A percentile compares a stretch with the other conserved stretches of the same genome.
phyloP scores from a whole-genome alignment of 2,329 filamentous ascomycete genomes.

The Colletotrichum siamense region DNA sequence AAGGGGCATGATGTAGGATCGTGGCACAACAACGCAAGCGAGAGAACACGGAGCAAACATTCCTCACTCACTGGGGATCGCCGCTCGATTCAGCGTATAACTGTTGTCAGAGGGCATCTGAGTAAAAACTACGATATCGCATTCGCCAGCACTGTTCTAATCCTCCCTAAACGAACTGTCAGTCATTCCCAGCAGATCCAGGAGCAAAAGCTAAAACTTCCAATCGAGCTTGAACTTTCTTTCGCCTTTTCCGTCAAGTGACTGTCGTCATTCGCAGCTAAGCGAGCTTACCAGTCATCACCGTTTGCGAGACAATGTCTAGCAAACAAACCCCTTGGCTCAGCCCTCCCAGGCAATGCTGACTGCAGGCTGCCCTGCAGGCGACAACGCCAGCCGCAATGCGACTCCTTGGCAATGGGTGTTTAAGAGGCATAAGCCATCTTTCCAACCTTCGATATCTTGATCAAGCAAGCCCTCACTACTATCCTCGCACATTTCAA shows the following conservation, averaged over 20 bases:
- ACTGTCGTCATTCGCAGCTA: not conserved
- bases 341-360: not conserved
- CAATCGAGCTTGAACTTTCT: not conserved
- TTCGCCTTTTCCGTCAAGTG: not conserved
- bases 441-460: rapidly evolving
- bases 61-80: not conserved
- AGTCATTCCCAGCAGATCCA: not conserved
- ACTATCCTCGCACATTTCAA: rapidly evolving
- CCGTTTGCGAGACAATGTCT: not conserved
- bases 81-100: not conserved
- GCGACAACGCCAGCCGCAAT: not conserved
- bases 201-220: not conserved
- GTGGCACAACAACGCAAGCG: not conserved
- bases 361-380: not conserved
- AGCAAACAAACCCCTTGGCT: not conserved
- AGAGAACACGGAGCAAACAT: not conserved
- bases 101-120: not conserved
- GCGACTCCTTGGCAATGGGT: not conserved
- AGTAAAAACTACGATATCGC: not conserved
- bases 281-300: not conserved
- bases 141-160: too few species aligned
- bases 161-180: not conserved
- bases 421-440: not conserved
- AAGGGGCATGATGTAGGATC: not conserved
- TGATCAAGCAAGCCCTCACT: not conserved